Conservation (phyloP, 2,329 filamentous ascomycete genomes). For the Leptosphaerulina australis region DNA sequence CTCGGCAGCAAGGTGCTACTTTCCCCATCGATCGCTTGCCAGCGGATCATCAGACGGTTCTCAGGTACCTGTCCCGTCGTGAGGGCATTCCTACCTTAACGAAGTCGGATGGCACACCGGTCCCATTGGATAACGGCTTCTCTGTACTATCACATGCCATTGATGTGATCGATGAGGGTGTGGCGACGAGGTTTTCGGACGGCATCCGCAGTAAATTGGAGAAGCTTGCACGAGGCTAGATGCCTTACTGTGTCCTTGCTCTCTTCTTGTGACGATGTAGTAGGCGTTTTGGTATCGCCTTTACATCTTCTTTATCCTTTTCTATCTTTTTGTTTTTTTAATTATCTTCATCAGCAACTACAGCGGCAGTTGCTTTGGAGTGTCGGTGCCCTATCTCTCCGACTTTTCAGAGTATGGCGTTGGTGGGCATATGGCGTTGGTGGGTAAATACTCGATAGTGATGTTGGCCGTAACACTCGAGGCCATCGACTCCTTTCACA, state of each 20-base stretch:
- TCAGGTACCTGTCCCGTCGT: constrained; percentile 59
- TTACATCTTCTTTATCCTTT: constrained; percentile 1
- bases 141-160: constrained; percentile 59
- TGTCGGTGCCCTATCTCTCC: constrained; percentile 9
- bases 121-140: constrained; percentile 56
- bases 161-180: constrained; percentile 60
- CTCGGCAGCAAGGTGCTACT: constrained; percentile 47
- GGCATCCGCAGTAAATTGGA: constrained; percentile 62
- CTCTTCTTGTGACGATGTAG: constrained; percentile 7
- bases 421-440: no score
- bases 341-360: constrained; percentile 24
- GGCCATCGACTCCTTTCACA: constrained; percentile 5
- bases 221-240: constrained; percentile 48
- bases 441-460: constrained; percentile 2
- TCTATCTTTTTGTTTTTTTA: constrained; percentile 25
- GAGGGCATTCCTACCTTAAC: constrained; percentile 61
- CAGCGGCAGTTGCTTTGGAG: constrained; percentile 24
- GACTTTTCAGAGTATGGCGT: constrained; percentile 16
- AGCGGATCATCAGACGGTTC: constrained; percentile 58
- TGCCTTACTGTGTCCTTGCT: neutral
- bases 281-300: constrained; percentile 15
- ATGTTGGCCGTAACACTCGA: constrained; percentile 11
- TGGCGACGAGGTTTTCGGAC: constrained; percentile 60
- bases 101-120: constrained; percentile 56
- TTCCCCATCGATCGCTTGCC: constrained; percentile 60